These are phyloP conservation scores for Erythrobasidium yunnanense DNA, from an alignment of 768 basidiomycete genomes.

Conservation along the genomic window DNA sequence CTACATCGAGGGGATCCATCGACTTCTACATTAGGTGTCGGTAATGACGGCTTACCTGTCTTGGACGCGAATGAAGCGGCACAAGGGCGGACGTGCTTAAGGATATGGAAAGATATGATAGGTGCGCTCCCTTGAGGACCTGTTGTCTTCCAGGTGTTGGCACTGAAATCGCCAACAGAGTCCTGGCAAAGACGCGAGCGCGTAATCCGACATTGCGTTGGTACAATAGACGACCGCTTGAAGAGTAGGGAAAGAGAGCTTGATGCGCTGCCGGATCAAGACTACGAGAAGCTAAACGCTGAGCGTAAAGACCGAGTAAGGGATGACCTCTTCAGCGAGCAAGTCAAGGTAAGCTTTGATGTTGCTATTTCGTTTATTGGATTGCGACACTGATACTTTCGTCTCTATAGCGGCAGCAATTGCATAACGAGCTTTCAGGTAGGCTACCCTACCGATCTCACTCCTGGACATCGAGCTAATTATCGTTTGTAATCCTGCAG, in stretches of 20 bases:
- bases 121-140: not conserved
- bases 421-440: conserved; percentile 25
- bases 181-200: conserved; percentile 17
- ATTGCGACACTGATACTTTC: not conserved
- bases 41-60: not conserved
- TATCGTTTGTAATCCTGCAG: not conserved
- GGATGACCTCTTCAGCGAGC: conserved; percentile 18
- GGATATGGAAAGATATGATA: conserved; percentile 21
- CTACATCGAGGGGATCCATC: not conserved
- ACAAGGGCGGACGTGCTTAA: not conserved
- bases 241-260: conserved; percentile 4
- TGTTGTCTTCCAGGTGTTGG: not conserved
- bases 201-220: conserved; percentile 16
- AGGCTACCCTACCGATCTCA: not conserved
- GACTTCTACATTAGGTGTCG: not conserved
- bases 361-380: not conserved
- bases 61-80: conserved; percentile 2
- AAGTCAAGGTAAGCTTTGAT: not conserved
- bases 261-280: not conserved
- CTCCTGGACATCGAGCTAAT: not conserved
- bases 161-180: not conserved
- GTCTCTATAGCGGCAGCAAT: conserved; percentile 13
- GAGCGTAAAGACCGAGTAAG: conserved; percentile 4
- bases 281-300: conserved; percentile 16
- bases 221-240: conserved; percentile 1